Percentiles rank a stretch among this genome's conserved stretches.
Conservation (phyloP, 805 yeast species). For the Starmerella tilneyi region DNA sequence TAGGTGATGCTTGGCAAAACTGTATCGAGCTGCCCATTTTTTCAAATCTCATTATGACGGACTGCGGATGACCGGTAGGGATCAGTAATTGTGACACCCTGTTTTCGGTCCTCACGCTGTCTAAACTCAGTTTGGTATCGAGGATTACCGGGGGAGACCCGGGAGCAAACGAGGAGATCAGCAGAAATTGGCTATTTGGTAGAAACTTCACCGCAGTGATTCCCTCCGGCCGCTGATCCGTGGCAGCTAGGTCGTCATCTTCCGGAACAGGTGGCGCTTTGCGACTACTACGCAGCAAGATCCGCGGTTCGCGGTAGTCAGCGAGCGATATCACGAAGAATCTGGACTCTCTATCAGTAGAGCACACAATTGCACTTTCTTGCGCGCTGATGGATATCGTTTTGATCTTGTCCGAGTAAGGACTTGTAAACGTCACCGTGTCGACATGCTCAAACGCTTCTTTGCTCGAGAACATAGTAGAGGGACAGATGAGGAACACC, state of each 20-base stretch:
- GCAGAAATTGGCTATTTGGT: conserved; percentile 48
- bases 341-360: conserved; percentile 68
- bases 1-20: conserved; percentile 61
- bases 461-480: conserved; percentile 7
- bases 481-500: conserved; percentile 45
- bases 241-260: conserved; percentile 52
- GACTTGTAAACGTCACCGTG: conserved; percentile 65
- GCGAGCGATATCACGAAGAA: conserved; percentile 63
- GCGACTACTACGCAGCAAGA: conserved; percentile 58
- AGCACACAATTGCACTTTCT: conserved; percentile 60
- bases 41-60: conserved; percentile 51
- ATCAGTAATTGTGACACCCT: conserved; percentile 15
- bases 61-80: conserved; percentile 42
- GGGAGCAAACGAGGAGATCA: conserved; percentile 46
- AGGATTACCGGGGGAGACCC: conserved; percentile 57
- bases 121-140: conserved; percentile 36
- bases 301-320: conserved; percentile 52
- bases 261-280: conserved; percentile 47
- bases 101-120: background rate
- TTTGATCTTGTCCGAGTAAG: conserved; percentile 77
- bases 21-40: conserved; percentile 78
- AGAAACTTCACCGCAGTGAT: conserved; percentile 71
- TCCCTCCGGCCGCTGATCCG: conserved; percentile 65
- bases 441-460: conserved; percentile 34
- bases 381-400: conserved; percentile 62